phyloP scores from a whole-genome alignment of 2,329 filamentous ascomycete species.

The Exophiala sideris region DNA sequence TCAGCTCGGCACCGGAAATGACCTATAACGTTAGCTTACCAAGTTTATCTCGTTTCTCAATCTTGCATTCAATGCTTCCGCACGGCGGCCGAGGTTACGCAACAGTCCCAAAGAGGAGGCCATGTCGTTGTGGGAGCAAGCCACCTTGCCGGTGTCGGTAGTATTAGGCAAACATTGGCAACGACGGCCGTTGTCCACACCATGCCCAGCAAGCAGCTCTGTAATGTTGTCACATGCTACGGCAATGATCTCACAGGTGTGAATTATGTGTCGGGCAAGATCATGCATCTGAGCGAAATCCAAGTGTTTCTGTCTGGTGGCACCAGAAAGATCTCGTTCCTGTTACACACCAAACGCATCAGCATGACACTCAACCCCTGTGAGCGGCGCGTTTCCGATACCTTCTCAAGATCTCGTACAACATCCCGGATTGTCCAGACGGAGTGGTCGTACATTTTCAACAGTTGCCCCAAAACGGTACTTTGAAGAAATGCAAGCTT shows the following conservation, averaged over 20 bases:
- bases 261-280: constrained; percentile 34
- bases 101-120: constrained; percentile 28
- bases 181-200: constrained; percentile 13
- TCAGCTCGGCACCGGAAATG: constrained; percentile 1
- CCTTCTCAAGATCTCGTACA: constrained; percentile 34
- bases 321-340: constrained; percentile 1
- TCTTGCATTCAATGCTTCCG: constrained; percentile 31
- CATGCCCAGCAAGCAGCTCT: constrained; percentile 27
- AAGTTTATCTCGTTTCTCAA: constrained; percentile 37
- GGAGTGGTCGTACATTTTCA: constrained; percentile 29
- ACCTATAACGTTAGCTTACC: constrained; percentile 18
- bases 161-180: neutral
- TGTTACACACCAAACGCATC: neutral
- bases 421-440: constrained; percentile 34
- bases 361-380: neutral
- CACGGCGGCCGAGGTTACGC: constrained; percentile 30
- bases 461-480: constrained; percentile 25
- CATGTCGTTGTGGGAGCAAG: constrained; percentile 23
- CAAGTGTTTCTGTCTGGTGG: constrained; percentile 5
- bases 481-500: constrained; percentile 24
- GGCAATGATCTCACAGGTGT: constrained; percentile 34
- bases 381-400: constrained; percentile 12
- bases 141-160: neutral
- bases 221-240: constrained; percentile 32
- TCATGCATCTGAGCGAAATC: constrained; percentile 33